Conservation (phyloP, 2,329 filamentous ascomycete species). For the Diaporthe velutina region DNA sequence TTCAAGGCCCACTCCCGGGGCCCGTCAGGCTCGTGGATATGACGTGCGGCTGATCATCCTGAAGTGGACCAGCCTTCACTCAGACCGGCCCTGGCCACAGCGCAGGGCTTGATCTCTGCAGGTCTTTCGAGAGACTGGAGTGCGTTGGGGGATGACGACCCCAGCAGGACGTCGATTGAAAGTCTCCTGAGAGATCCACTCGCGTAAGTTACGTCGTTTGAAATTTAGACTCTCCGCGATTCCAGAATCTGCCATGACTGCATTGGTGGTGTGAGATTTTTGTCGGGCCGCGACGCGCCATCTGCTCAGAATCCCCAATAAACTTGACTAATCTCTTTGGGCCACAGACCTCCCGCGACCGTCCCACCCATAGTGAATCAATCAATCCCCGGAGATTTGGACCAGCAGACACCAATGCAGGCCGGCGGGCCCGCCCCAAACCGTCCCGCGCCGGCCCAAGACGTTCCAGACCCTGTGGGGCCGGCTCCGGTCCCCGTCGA, state of each 20-base stretch:
- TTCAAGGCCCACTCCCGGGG: not conserved
- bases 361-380: not conserved
- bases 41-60: not conserved
- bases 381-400: constrained; percentile 3
- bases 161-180: not conserved
- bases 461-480: constrained; percentile 16
- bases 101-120: not conserved
- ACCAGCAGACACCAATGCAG: not conserved
- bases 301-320: not conserved
- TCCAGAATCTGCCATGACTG: not conserved
- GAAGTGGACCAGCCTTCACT: not conserved
- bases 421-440: not conserved
- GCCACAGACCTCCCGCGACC: not conserved
- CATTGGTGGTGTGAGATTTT: not conserved
- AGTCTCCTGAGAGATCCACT: not conserved
- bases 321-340: not conserved
- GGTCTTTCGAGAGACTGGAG: not conserved
- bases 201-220: not conserved
- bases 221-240: not conserved
- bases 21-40: not conserved
- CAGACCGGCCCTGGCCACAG: not conserved
- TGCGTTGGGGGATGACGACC: not conserved
- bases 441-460: not conserved
- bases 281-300: not conserved
- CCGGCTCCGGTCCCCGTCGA: not conserved